A percentile compares a stretch with the other conserved stretches of the same genome.
Evolutionary conservation across 2,329 filamentous ascomycete species (phyloP).

Genomic region (Meredithiella fracta): DNA sequence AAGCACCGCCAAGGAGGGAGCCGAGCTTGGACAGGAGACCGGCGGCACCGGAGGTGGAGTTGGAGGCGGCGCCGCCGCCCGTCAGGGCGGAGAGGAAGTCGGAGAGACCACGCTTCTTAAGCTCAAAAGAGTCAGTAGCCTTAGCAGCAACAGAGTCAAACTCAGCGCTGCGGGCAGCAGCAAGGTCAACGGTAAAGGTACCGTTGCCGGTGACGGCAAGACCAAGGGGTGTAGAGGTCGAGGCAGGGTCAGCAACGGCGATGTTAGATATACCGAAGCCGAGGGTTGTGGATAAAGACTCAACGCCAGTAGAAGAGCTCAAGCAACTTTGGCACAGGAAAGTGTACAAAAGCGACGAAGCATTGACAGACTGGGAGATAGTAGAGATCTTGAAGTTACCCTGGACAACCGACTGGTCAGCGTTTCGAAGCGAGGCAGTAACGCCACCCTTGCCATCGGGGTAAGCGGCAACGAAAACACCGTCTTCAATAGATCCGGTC

Average conservation of each 20-base stretch:
- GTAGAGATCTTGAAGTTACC: slow-evolving; percentile 25
- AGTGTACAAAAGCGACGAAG: slow-evolving; percentile 28
- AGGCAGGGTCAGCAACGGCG: slow-evolving; percentile 15
- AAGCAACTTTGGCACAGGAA: slow-evolving; percentile 28
- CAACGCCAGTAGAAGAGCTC: slow-evolving; percentile 19
- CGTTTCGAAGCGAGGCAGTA: slow-evolving; percentile 28
- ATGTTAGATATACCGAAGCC: slow-evolving; percentile 22
- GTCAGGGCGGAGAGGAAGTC: background rate
- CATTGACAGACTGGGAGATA: slow-evolving; percentile 28
- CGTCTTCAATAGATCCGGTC: slow-evolving; percentile 28
- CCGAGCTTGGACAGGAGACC: background rate
- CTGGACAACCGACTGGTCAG: slow-evolving; percentile 27
- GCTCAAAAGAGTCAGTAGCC: slow-evolving; percentile 7
- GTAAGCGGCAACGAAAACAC: slow-evolving; percentile 30
- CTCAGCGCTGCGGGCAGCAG: slow-evolving; percentile 16
- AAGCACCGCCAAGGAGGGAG: background rate
- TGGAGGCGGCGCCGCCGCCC: background rate
- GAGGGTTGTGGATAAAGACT: slow-evolving; percentile 20
- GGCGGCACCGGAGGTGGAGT: background rate
- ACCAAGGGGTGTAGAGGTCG: slow-evolving; percentile 15
- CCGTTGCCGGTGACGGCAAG: slow-evolving; percentile 16
- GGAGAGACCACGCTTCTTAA: background rate
- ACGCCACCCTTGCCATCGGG: slow-evolving; percentile 24
- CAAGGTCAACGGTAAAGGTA: slow-evolving; percentile 16
- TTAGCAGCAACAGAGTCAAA: slow-evolving; percentile 16